Conservation (phyloP, 208 protist genomes). For the Wallacemonas rigidus region DNA sequence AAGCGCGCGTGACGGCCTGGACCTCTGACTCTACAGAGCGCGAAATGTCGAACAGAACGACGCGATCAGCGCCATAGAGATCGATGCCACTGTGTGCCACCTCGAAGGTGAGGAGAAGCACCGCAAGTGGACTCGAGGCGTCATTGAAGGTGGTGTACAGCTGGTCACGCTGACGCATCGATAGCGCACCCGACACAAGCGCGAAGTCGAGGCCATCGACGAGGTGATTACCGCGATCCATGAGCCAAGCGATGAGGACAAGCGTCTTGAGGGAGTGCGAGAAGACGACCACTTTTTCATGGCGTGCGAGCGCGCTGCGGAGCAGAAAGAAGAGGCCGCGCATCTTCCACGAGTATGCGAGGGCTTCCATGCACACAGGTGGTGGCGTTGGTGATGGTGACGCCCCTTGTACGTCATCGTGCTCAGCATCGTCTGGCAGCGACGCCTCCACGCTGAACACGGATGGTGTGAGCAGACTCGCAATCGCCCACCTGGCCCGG, state of each 20-base stretch:
- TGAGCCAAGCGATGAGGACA: conserved; percentile 18
- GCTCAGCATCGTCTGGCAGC: neutral
- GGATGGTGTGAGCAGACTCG: conserved; percentile 20
- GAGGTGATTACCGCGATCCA: conserved; percentile 2
- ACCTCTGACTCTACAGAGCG: conserved; percentile 1
- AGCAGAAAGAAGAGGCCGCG: conserved; percentile 18
- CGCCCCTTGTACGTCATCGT: neutral
- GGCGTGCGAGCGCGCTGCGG: neutral
- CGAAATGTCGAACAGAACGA: conserved; percentile 19
- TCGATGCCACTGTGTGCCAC: conserved; percentile 11
- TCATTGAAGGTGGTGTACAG: conserved; percentile 21
- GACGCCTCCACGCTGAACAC: conserved; percentile 7
- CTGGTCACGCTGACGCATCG: neutral
- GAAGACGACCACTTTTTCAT: conserved; percentile 24
- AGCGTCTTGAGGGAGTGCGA: conserved; percentile 27
- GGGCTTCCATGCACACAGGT: conserved; percentile 8
- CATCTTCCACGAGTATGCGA: conserved; percentile 27
- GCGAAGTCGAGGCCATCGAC: conserved; percentile 26
- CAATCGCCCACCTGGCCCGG: conserved; percentile 22
- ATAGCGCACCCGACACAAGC: conserved; percentile 13
- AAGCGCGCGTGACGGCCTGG: conserved; percentile 11
- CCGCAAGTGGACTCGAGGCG: neutral
- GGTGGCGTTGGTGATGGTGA: neutral
- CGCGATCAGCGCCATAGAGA: conserved; percentile 17
- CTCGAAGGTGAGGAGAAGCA: conserved; percentile 21